These are phyloP conservation scores for Aspergillus latus DNA, from an alignment of 2,329 filamentous ascomycete genomes.

Conservation along the genomic window DNA sequence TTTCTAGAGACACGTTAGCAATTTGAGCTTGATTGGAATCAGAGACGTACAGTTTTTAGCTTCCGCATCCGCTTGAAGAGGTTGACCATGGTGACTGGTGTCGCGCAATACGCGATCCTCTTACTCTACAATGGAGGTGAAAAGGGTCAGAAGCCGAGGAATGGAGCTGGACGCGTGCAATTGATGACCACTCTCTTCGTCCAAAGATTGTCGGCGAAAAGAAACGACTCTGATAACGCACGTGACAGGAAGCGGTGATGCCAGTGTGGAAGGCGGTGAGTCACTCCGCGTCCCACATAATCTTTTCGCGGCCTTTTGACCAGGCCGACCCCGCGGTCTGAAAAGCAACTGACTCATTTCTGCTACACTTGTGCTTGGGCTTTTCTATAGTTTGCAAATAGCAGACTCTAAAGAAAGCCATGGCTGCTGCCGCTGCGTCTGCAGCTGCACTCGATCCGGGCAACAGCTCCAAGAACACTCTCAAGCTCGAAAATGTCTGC, in stretches of 20 bases:
- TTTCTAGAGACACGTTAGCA: conserved; percentile 5
- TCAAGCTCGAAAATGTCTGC: conserved; percentile 62
- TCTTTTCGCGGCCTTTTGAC: conserved; percentile 19
- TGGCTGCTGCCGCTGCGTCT: conserved; percentile 51
- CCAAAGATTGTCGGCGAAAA: conserved; percentile 20
- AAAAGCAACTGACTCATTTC: conserved; percentile 12
- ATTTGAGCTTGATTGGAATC: background rate
- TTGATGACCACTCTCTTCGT: background rate
- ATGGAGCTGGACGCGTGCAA: background rate
- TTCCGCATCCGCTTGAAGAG: conserved; percentile 67
- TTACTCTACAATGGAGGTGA: background rate
- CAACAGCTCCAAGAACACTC: conserved; percentile 58
- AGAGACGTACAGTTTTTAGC: conserved; percentile 62
- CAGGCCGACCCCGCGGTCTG: conserved; percentile 21
- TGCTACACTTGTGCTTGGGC: conserved; percentile 15
- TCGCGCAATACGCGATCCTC: background rate
- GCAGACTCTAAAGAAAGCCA: conserved; percentile 31
- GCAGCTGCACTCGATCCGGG: conserved; percentile 56
- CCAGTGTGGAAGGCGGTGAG: conserved; percentile 20
- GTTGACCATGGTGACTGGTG: conserved; percentile 45
- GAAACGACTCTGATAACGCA: conserved; percentile 23
- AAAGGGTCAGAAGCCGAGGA: background rate
- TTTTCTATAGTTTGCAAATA: conserved; percentile 27
- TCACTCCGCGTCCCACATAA: conserved; percentile 21
- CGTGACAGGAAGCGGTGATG: conserved; percentile 17